Evolutionary conservation across 108 stramenopile genomes (phyloP).

Genomic region (Conticribra guillardii): DNA sequence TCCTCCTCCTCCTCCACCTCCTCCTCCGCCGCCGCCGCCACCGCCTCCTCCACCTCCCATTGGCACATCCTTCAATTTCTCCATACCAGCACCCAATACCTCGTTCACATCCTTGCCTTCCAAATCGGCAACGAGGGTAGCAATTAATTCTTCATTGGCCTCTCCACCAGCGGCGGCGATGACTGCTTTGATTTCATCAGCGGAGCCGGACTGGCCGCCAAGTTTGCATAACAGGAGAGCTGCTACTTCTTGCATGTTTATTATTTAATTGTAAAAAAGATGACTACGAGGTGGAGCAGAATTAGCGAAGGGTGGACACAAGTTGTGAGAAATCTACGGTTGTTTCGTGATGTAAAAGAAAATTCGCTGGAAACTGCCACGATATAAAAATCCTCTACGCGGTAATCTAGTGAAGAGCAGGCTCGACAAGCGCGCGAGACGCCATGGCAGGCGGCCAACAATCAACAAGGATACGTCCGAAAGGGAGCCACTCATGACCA

Average conservation of each 20-base stretch:
- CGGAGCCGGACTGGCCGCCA: constrained; percentile 81
- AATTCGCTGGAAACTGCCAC: no score
- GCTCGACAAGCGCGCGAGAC: no score
- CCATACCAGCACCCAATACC: constrained; percentile 83
- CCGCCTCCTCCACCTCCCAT: constrained; percentile 86
- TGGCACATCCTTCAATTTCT: constrained; percentile 90
- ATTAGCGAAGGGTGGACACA: no score
- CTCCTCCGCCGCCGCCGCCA: constrained; percentile 83
- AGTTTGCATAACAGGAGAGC: constrained; percentile 85
- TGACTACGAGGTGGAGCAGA: no score
- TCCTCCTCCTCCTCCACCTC: constrained; percentile 48
- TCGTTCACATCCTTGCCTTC: constrained; percentile 89
- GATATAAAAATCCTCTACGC: no score
- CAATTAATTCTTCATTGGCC: constrained; percentile 70
- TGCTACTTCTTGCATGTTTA: constrained; percentile 84
- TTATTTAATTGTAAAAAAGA: no score
- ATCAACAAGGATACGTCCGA: no score
- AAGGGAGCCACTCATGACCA: no score
- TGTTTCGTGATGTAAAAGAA: no score
- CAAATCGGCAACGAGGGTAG: constrained; percentile 69
- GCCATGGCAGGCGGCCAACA: no score
- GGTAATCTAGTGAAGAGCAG: no score
- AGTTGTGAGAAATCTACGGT: no score
- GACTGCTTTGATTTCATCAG: constrained; percentile 86
- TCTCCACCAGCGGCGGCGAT: constrained; percentile 82